A percentile compares a stretch with the other conserved stretches of the same genome.
phyloP scores from a whole-genome alignment of 148 eudicot genomes.

The Chenopodium berlandieri region DNA sequence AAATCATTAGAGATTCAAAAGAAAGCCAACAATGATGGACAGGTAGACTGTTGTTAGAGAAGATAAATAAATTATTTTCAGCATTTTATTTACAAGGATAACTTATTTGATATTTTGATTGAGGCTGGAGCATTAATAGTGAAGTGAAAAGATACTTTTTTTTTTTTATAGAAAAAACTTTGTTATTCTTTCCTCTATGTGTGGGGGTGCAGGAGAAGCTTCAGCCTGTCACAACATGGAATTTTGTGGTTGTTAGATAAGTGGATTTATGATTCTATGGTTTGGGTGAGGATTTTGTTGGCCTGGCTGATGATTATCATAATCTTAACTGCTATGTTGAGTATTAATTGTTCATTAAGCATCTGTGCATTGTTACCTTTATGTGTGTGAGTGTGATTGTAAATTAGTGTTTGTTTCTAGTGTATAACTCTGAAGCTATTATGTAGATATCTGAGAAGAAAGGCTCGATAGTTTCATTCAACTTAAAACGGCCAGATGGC shows the following conservation, averaged over 20 bases:
- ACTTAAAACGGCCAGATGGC: slow-evolving; percentile 82
- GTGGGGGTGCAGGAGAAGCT: not conserved
- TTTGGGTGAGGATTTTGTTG: too few relatives aligned
- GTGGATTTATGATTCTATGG: not conserved
- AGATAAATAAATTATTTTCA: not conserved
- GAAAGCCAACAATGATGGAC: not conserved
- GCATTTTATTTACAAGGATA: not conserved
- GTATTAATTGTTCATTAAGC: not conserved
- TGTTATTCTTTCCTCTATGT: too few relatives aligned
- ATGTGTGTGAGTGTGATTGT: not conserved
- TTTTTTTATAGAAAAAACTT: too few relatives aligned
- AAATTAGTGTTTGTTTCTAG: not conserved
- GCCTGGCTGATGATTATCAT: too few relatives aligned
- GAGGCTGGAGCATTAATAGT: not conserved
- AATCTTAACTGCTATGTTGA: not conserved
- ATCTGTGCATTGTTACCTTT: not conserved
- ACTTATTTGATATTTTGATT: not conserved
- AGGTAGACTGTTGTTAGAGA: too few relatives aligned
- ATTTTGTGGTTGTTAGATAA: not conserved
- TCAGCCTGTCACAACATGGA: not conserved
- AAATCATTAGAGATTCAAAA: not conserved
- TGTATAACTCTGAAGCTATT: not conserved
- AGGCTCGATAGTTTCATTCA: slow-evolving; percentile 82
- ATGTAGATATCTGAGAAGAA: slow-evolving; percentile 39
- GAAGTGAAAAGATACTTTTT: too few relatives aligned